Evolutionary conservation across 2,329 filamentous ascomycete species (phyloP), one percentile per base, ranked within the genome.

Genomic region (Sordariomycetes sp.): DNA sequence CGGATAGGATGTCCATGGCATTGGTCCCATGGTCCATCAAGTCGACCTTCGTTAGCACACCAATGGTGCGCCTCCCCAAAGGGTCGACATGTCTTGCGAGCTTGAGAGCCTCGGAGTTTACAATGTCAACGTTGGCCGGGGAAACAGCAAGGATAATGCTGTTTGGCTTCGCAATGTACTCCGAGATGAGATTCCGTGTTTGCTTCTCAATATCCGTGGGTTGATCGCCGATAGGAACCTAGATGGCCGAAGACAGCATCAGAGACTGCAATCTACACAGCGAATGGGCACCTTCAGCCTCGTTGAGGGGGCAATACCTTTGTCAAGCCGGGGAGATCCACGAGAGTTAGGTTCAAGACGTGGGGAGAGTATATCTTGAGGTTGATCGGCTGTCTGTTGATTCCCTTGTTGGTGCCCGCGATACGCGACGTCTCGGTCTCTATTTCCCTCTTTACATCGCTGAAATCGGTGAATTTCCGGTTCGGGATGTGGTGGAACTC

Each of bases 1-100:
- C 94, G 7, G 93, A 95, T n/a, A 99, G 80, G 65, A 99, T 99
- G 68, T 99, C 94, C 65, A 99, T 80, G 18, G 94, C 94, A 68
- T 99, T 97, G 59, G 94, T 99, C 62, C 94, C 94, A 68, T 99
- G 93, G 68, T 99, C 94, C 94, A 99, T 99, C 59, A 99, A 77
- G 70, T 99, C 94, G 63, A 99, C 79, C 76, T 99, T 99, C 61
- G 94, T 97, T 60, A 99, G 80, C 59, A 99, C 93, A 67, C 94
- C 94, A 68, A 99, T 97, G 22, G 94, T 99, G 70, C 94, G 85
- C 72, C 90, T 86, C 62, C 94, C 94, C 72, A 96, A 86, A 2
- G 94, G 88, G 72, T 99, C 94, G 58, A 99, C 94, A 83, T 99
- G 90, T 57, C 94, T 87, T 60, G 94, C 94, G 61, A 99, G 86